Conservation (phyloP, 1,139 yeast genomes). For the Maudiozyma humilis region DNA sequence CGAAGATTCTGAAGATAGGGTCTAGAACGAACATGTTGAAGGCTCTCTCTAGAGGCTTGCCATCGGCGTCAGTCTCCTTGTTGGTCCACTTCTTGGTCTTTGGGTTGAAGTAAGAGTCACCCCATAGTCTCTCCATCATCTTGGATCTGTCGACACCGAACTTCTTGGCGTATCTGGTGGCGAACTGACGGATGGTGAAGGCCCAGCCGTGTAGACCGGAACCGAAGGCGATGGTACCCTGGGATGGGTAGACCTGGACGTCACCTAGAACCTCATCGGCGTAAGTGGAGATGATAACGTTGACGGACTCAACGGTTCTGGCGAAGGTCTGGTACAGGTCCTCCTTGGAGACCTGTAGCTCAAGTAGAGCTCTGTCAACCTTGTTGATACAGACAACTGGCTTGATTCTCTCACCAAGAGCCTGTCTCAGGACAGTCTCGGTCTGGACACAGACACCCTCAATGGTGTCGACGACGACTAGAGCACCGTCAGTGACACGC, state of each 20-base stretch:
- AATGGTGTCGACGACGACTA: constrained; percentile 97
- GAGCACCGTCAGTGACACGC: constrained; percentile 99
- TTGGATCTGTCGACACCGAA: constrained; percentile 96
- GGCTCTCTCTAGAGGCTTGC: constrained; percentile 95
- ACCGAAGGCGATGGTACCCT: constrained; percentile 99
- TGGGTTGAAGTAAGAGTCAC: constrained; percentile 99
- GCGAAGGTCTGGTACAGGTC: constrained; percentile 97
- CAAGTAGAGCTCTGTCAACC: constrained; percentile 98
- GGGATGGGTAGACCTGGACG: constrained; percentile 96
- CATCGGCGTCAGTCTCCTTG: constrained; percentile 93
- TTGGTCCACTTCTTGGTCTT: constrained; percentile 99
- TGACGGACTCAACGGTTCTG: constrained; percentile 98
- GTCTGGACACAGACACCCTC: constrained; percentile 99
- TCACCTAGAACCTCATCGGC: constrained; percentile 88
- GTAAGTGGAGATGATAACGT: constrained; percentile 96
- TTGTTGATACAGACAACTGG: constrained; percentile 98
- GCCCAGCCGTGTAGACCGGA: constrained; percentile 99
- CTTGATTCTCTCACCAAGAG: constrained; percentile 98
- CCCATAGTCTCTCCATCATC: constrained; percentile 99
- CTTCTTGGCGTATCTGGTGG: constrained; percentile 96
- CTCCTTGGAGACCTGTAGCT: constrained; percentile 97
- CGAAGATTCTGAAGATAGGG: constrained; percentile 96
- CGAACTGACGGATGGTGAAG: constrained; percentile 98
- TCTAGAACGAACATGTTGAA: constrained; percentile 98
- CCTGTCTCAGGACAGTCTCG: constrained; percentile 98